Conservation (phyloP, 129 eudicot genomes). For the Pulicaria dysenterica region DNA sequence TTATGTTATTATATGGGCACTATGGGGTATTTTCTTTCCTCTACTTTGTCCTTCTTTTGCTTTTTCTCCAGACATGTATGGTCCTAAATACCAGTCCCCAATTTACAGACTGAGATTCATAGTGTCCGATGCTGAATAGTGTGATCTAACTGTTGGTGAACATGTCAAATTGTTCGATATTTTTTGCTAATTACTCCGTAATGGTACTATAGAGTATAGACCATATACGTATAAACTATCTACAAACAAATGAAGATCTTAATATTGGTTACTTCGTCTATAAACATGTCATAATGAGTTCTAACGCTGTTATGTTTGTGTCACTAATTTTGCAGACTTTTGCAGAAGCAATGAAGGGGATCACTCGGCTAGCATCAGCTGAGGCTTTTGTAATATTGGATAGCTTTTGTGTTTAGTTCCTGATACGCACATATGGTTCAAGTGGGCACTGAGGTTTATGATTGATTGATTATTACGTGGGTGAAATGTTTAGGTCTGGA, state of each 20-base stretch:
- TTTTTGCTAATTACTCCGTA: background rate
- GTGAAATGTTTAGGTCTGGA: background rate
- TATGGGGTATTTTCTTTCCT: too few relatives aligned
- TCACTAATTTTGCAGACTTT: conserved; percentile 3
- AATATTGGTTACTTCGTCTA: background rate
- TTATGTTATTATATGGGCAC: too few relatives aligned
- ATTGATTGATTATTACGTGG: too few relatives aligned
- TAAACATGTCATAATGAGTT: background rate
- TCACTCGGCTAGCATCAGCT: conserved; percentile 26
- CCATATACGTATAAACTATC: too few relatives aligned
- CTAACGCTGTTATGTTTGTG: background rate
- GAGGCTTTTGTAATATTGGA: conserved; percentile 19
- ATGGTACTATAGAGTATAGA: too few relatives aligned
- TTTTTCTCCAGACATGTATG: background rate
- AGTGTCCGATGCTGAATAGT: background rate
- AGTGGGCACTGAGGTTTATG: background rate
- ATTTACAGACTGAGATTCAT: too few relatives aligned
- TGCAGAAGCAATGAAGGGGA: conserved; percentile 10
- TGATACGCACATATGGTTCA: conserved; percentile 19
- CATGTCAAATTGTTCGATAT: background rate
- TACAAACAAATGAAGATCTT: background rate
- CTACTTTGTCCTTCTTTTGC: background rate
- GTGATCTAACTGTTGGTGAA: background rate
- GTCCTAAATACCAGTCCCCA: background rate
- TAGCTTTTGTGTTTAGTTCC: conserved; percentile 12